Conservation (phyloP, 495 filamentous ascomycete genomes). For the Trypethelium eluteriae region DNA sequence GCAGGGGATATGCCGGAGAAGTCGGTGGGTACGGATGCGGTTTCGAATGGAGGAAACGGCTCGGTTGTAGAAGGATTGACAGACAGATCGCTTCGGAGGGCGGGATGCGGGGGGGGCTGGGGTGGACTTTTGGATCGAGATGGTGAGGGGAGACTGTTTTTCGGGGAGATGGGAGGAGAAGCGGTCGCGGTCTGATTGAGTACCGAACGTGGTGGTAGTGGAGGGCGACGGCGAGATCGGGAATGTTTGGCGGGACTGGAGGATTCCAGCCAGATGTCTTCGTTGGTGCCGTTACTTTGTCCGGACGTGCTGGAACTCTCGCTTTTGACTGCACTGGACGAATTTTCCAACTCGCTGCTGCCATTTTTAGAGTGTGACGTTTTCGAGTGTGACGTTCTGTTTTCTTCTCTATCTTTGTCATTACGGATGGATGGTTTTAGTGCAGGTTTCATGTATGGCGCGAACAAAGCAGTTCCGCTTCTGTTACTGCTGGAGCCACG, state of each 20-base stretch:
- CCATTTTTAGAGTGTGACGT: not conserved
- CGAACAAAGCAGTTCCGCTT: not conserved
- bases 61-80: too few species aligned
- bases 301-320: not conserved
- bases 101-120: not conserved
- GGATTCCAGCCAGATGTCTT: slow-evolving; percentile 3
- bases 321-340: not conserved
- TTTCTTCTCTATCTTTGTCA: not conserved
- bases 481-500: not conserved
- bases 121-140: not conserved
- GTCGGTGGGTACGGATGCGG: too few species aligned
- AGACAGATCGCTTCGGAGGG: too few species aligned
- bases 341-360: not conserved
- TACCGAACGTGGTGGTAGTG: not conserved
- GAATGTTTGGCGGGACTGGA: not conserved
- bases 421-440: not conserved
- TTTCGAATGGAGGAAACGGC: too few species aligned
- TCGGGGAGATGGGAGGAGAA: too few species aligned
- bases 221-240: not conserved
- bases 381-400: not conserved
- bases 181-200: not conserved
- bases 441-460: not conserved
- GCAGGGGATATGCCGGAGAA: too few species aligned
- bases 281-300: not conserved
- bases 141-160: too few species aligned